These are phyloP conservation scores for Cercospora brassicicola DNA, from an alignment of 2,329 filamentous ascomycete genomes.

Conservation along the genomic window DNA sequence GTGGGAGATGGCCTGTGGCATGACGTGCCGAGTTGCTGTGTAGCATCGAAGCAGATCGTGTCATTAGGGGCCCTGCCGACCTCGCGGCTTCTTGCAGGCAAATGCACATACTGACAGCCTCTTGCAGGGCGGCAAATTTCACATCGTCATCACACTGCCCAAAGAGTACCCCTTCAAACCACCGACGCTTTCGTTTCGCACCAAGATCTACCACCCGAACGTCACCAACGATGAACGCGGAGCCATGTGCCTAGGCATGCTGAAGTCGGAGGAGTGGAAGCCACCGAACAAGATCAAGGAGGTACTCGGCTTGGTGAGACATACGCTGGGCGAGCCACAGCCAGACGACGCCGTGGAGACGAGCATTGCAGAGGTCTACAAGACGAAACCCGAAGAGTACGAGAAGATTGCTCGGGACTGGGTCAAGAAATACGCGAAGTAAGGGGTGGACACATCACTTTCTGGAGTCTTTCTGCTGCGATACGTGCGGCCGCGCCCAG, in stretches of 20 bases:
- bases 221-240: slow-evolving; percentile 83
- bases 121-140: slow-evolving; percentile 67
- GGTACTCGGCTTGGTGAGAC: slow-evolving; percentile 74
- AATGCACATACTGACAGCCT: not conserved
- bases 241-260: slow-evolving; percentile 79
- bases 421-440: slow-evolving; percentile 68
- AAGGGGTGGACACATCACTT: not conserved
- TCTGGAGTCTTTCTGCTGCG: not conserved
- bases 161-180: slow-evolving; percentile 88
- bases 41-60: not conserved
- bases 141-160: slow-evolving; percentile 70
- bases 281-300: slow-evolving; percentile 73
- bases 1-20: slow-evolving; percentile 28
- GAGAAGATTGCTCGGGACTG: slow-evolving; percentile 74
- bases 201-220: slow-evolving; percentile 95
- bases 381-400: slow-evolving; percentile 65
- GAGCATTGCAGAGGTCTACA: slow-evolving; percentile 81
- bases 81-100: not conserved
- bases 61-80: not conserved
- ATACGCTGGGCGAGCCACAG: slow-evolving; percentile 76
- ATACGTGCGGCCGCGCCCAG: not conserved
- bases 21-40: not conserved
- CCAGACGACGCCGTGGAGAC: slow-evolving; percentile 87
- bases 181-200: slow-evolving; percentile 74
- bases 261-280: slow-evolving; percentile 90